Evolutionary conservation across 805 yeast genomes (phyloP).

Genomic region (Candida coleopterorum): DNA sequence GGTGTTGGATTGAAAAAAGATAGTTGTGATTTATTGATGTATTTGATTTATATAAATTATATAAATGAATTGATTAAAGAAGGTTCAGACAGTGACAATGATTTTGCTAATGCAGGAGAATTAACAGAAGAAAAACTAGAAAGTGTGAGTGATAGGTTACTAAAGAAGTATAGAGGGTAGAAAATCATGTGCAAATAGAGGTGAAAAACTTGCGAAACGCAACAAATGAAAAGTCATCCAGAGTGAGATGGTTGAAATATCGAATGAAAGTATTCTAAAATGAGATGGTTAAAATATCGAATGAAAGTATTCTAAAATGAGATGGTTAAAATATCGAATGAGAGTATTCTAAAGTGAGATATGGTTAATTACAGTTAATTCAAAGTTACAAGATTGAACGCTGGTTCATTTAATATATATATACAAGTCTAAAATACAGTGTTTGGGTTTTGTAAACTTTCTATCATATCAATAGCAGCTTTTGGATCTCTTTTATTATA

Average conservation of each 20-base stretch:
- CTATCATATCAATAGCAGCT: conserved; percentile 66
- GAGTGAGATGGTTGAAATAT: too few species aligned
- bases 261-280: too few species aligned
- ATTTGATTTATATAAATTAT: conserved; percentile 46
- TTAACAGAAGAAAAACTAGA: conserved; percentile 36
- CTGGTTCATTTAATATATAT: too few species aligned
- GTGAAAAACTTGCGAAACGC: too few species aligned
- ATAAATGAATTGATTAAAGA: conserved; percentile 35
- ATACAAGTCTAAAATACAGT: conserved; percentile 13
- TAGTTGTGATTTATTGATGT: conserved; percentile 39
- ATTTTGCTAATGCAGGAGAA: conserved; percentile 28
- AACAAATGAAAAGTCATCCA: too few species aligned
- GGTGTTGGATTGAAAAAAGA: conserved; percentile 27
- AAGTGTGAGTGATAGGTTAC: conserved; percentile 25
- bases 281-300: too few species aligned
- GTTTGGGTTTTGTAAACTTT: conserved; percentile 32
- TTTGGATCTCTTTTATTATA: conserved; percentile 82
- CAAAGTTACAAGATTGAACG: too few species aligned
- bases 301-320: too few species aligned
- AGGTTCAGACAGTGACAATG: conserved; percentile 32
- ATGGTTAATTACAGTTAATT: too few species aligned
- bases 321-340: too few species aligned
- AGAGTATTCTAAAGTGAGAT: too few species aligned
- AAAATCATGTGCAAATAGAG: conserved; percentile 9
- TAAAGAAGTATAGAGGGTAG: conserved; percentile 33